These are phyloP conservation scores for Russula compacta DNA, from an alignment of 768 basidiomycete species.

Conservation along the genomic window DNA sequence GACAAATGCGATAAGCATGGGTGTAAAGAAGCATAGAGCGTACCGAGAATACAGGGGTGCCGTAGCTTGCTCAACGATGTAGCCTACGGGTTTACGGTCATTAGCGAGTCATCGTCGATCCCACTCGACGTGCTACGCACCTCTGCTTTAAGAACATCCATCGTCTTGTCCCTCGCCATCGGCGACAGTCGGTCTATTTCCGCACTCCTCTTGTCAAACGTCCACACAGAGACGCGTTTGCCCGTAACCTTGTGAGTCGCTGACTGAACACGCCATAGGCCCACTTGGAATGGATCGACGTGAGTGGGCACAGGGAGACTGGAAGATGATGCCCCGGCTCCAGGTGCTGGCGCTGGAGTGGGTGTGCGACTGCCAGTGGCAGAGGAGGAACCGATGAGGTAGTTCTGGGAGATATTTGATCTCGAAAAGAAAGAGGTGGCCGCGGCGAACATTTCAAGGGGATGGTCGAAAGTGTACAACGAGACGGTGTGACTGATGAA, in stretches of 20 bases:
- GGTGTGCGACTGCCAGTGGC: slow-evolving; percentile 27
- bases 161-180: slow-evolving; percentile 56
- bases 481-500: too few relatives aligned
- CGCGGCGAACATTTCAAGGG: slow-evolving; percentile 51
- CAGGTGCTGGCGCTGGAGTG: slow-evolving; percentile 30
- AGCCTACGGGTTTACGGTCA: slow-evolving; percentile 40
- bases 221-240: slow-evolving; percentile 91
- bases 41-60: slow-evolving; percentile 89
- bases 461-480: neutral
- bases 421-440: slow-evolving; percentile 78
- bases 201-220: slow-evolving; percentile 70
- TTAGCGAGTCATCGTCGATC: neutral
- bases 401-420: slow-evolving; percentile 73
- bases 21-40: slow-evolving; percentile 16
- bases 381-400: slow-evolving; percentile 43
- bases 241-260: slow-evolving; percentile 83
- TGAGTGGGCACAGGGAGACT: slow-evolving; percentile 32
- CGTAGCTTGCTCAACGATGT: slow-evolving; percentile 75
- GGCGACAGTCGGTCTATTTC: slow-evolving; percentile 66
- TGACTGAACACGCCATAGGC: slow-evolving; percentile 82
- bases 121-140: slow-evolving; percentile 33
- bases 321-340: slow-evolving; percentile 27
- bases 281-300: slow-evolving; percentile 56
- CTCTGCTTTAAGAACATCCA: slow-evolving; percentile 88
- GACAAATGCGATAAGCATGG: slow-evolving; percentile 9